Evolutionary conservation across 1,284 basidiomycete genomes (phyloP).

Genomic region (Pseudozyma sp.): DNA sequence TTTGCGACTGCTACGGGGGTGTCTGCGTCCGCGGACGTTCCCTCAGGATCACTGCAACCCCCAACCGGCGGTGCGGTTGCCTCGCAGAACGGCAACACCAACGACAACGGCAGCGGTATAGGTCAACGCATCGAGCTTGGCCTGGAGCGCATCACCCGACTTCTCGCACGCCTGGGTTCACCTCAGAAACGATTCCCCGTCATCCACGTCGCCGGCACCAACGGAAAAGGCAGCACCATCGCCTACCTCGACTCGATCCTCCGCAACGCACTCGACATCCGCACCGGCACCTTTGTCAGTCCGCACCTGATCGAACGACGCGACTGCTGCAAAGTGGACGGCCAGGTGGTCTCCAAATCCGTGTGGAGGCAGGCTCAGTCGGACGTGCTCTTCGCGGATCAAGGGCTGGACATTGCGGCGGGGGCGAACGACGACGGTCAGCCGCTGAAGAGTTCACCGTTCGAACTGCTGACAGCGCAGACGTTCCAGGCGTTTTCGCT

Average conservation of each 20-base stretch:
- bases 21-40: neutral
- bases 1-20: neutral
- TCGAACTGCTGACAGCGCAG: constrained; percentile 72
- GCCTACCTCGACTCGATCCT: constrained; percentile 84
- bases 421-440: constrained; percentile 22
- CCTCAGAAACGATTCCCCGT: constrained; percentile 82
- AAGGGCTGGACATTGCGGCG: constrained; percentile 76
- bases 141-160: constrained; percentile 76
- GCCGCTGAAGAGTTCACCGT: constrained; percentile 55
- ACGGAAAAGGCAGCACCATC: constrained; percentile 95
- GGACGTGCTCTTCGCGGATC: constrained; percentile 74
- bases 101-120: constrained; percentile 6
- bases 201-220: constrained; percentile 93
- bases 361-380: constrained; percentile 73
- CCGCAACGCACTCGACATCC: constrained; percentile 71
- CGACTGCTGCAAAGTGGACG: constrained; percentile 82
- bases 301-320: constrained; percentile 85
- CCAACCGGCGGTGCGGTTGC: neutral
- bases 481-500: constrained; percentile 59
- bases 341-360: constrained; percentile 72
- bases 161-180: constrained; percentile 73
- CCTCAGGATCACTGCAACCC: neutral
- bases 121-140: constrained; percentile 77
- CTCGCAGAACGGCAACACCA: constrained; percentile 5
- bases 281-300: constrained; percentile 88